Base-by-base conservation (phyloP, 2,329 filamentous ascomycete species). In the Phyllosticta citriasiana region DNA sequence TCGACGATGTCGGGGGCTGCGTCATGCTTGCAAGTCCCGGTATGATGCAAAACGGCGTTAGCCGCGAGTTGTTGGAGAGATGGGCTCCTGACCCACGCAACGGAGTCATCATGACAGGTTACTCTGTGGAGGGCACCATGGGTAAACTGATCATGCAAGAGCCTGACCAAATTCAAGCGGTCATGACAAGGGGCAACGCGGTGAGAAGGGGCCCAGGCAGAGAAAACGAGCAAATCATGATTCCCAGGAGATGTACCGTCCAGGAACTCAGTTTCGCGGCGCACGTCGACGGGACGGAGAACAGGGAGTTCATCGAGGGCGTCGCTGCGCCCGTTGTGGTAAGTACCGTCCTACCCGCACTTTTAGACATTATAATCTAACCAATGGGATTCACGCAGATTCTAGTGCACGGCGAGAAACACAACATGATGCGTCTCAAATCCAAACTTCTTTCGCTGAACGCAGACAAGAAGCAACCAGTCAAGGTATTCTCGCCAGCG, bases 41-140 rank as follows among this genome's bases (percentile, higher is more conserved):
- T 85, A 97, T 99, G 94, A 80, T 99, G 67, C 93, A 99, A 72
- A 97, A 93, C 62, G 94, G 94, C 57, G 93, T 96, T 19, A 96
- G 91, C 69, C 83, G 94, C 72, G 91, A 97, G 72, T 79, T 99
- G 9, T 82, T 99, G 4, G 94, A 99, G 77, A 80, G 93, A 68
- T 99, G 94, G 94, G 93, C 93, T 1, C 94, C 94, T 0, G 96
- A 90, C 74, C 88, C 94, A 65, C 92, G 94, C 73, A 99, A 99
- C 70, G 94, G 93, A n/a, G 91, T 99, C 53, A 89, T 99, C 67
- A 96, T 99, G 74, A 99, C 94, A 0, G 94, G 94, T 71, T 99
- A 99, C 77, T 97, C 91, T 64, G 93, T 99, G 7, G 94, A 99
- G 75, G 94, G 94, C 5, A 99, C 94, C 0, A 97, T 99, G 93